Evolutionary conservation across 2,329 filamentous ascomycete genomes (phyloP).

Genomic region (Stemphylium beticola): DNA sequence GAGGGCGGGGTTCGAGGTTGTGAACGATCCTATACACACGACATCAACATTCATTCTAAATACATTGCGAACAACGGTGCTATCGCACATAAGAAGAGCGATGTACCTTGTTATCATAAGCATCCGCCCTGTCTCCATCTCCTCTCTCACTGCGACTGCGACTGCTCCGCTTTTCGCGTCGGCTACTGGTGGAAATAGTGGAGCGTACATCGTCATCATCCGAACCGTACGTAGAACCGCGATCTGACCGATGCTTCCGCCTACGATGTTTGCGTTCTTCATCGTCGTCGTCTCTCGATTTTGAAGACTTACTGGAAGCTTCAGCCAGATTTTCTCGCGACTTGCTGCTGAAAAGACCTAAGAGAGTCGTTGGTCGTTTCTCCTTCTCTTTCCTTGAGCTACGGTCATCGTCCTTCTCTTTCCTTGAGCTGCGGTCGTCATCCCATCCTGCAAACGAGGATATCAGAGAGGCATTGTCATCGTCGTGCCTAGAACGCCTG

Average conservation of each 20-base stretch:
- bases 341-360: slow-evolving; percentile 56
- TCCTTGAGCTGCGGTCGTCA: slow-evolving; percentile 46
- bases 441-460: slow-evolving; percentile 50
- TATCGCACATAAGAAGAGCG: slow-evolving; percentile 39
- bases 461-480: slow-evolving; percentile 51
- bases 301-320: slow-evolving; percentile 42
- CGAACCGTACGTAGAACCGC: slow-evolving; percentile 47
- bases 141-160: slow-evolving; percentile 46
- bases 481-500: slow-evolving; percentile 52
- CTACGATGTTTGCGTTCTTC: slow-evolving; percentile 53
- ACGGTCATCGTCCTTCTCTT: slow-evolving; percentile 46
- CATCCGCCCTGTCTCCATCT: slow-evolving; percentile 45
- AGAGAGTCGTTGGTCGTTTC: slow-evolving; percentile 54
- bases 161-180: slow-evolving; percentile 52
- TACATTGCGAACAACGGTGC: slow-evolving; percentile 33
- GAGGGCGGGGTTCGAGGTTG: slow-evolving; percentile 32
- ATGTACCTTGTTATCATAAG: slow-evolving; percentile 48
- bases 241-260: slow-evolving; percentile 52
- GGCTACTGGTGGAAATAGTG: slow-evolving; percentile 42
- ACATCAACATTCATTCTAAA: slow-evolving; percentile 42
- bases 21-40: slow-evolving; percentile 40
- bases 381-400: slow-evolving; percentile 45
- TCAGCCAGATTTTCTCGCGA: slow-evolving; percentile 48
- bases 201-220: slow-evolving; percentile 48
- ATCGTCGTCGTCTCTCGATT: slow-evolving; percentile 45